Base-by-base conservation (phyloP, 345 rosid species). In the Tarenaya hassleriana region DNA sequence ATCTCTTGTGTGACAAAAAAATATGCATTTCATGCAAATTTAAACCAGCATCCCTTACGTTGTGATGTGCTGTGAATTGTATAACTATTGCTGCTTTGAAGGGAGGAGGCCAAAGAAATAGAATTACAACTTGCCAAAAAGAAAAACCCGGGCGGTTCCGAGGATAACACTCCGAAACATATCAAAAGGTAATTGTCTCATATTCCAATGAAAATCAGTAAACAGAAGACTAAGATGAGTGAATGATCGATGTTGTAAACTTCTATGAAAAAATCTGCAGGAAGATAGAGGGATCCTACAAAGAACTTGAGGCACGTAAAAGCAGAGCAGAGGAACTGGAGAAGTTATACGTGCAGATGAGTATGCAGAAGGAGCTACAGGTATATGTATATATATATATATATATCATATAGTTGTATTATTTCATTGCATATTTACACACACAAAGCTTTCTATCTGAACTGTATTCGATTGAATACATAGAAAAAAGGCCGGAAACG, bases 401-500 rank as follows among this genome's bases (percentile, higher is more conserved):
- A 43, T 34, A 20, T 55, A 9, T 11, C 35, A 33, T 11, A 37
- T 1, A 37, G 15, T 41, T 40, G 45, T 5, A 31, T 31, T 38
- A 34, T 38, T 14, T 1, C n/a, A n/a, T n/a, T n/a, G n/a, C n/a
- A n/a, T n/a, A n/a, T n/a, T n/a, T n/a, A n/a, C n/a, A n/a, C n/a
- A n/a, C n/a, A n/a, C n/a, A n/a, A n/a, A n/a, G n/a, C n/a, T n/a
- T 46, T 20, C 35, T 12, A n/a, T 34, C 45, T 7, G 13, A 17
- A 40, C 14, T 63, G 21, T 57, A 14, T 27, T 11, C 27, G 16
- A 10, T 40, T 34, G 11, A 12, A 57, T 61, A 18, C 40, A 29
- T 77, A 88, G 95, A 88, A 91, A 75, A 79, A 75, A 47, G 98
- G 98, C 29, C 67, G 68, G 54, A 82, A 83, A 64, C 80, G 88